Base-by-base conservation (phyloP, 768 basidiomycete genomes). In the Artomyces pyxidatus region DNA sequence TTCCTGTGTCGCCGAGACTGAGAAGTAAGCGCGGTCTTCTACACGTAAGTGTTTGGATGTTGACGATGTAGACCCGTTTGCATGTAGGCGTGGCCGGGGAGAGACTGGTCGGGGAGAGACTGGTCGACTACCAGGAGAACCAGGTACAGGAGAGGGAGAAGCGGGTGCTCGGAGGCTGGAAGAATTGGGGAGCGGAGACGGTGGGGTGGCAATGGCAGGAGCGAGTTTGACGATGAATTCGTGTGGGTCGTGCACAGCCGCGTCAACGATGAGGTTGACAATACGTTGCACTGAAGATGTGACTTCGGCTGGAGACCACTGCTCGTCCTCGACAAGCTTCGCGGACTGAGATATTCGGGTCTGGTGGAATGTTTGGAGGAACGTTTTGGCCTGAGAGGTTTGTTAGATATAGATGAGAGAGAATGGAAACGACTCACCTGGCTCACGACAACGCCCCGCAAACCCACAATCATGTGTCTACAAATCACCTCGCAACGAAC, bases 281-380 rank as follows among this genome's bases (percentile, higher is more conserved):
- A 80, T 70, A 42, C 73, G 76, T 65, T 98, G 95, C 23, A 88
- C 66, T 4, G 68, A 54, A 4, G 70, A 60, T 1, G 82, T 69
- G 12, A 95, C 80, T 48, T 96, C 89, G 12, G 80, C 74, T 14
- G 87, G 86, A 50, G 73, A 80, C 96, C 96, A 98, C 51, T 85
- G 86, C 61, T 99, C 96, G 56, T 97, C 92, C 64, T 98, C 93
- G 7, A 99, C 95, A 23, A 90, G 68, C 63, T 86, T 90, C 23
- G 95, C 94, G 3, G 85, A 87, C 48, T 75, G 76, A 3, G 83
- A 78, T 38, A 98, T 77, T 44, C 86, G 76, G 10, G 74, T 66
- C 56, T 92, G 83, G 61, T 99, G 96, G 68, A 94, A 97, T 0
- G 72, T 66, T 59, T 87, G 81, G 23, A 99, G 70, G 70, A 94